Conservation (phyloP, 768 basidiomycete species). For the Pleurotus giganteus region DNA sequence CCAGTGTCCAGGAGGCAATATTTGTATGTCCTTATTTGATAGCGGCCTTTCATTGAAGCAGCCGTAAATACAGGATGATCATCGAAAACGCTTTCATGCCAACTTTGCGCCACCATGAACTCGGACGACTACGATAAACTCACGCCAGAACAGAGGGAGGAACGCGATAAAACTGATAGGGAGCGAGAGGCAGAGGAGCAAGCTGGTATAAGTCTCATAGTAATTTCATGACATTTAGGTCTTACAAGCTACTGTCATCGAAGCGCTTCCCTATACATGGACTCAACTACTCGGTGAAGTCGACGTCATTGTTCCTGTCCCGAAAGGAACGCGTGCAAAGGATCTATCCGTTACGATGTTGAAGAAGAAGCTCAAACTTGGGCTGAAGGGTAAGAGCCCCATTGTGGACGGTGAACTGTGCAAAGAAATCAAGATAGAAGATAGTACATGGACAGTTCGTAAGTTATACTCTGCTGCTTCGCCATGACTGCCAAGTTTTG, state of each 20-base stretch:
- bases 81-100: conserved; percentile 8
- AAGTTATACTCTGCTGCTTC: conserved; percentile 23
- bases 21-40: neutral
- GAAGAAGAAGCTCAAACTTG: conserved; percentile 81
- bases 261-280: conserved; percentile 91
- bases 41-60: neutral
- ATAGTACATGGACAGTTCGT: conserved; percentile 97
- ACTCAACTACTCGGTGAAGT: conserved; percentile 86
- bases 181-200: conserved; percentile 78
- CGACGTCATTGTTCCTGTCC: conserved; percentile 80
- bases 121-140: conserved; percentile 69
- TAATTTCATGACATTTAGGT: conserved; percentile 9
- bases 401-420: conserved; percentile 90
- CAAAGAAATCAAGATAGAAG: conserved; percentile 92
- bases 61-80: neutral
- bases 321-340: conserved; percentile 80
- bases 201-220: conserved; percentile 57
- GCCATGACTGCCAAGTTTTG: conserved; percentile 1
- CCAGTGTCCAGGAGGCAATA: neutral
- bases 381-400: conserved; percentile 81
- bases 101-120: conserved; percentile 13
- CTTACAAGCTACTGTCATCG: conserved; percentile 14
- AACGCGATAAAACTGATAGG: conserved; percentile 64
- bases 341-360: conserved; percentile 72
- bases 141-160: conserved; percentile 71